Evolutionary conservation across 768 basidiomycete species (phyloP), one percentile per base, ranked within the genome.

Genomic region (Leccinum truebloodii): DNA sequence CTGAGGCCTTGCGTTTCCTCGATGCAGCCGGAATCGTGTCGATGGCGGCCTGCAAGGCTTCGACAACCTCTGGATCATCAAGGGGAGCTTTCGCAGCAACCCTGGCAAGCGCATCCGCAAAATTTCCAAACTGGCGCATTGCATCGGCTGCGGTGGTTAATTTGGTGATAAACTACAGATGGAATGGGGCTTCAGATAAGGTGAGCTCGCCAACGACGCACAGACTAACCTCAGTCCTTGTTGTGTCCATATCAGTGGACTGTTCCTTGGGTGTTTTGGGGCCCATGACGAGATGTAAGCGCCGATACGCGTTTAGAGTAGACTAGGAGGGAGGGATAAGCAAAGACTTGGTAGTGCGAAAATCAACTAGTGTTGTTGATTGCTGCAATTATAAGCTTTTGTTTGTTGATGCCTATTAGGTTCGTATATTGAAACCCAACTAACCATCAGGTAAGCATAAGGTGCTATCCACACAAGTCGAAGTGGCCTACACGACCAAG

Each of bases 51-150:
- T 74, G 71, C 60, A 74, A 52, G 16, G 68, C 59, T 58, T 68
- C 71, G 30, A 74, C 54, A 46, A 74, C 63, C 60, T 65, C 65
- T 16, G 74, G 63, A 65, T 73, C 71, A 41, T 71, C 74, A 59
- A 72, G 74, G 49, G 71, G 73, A 52, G 70, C 63, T 59, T 78
- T 77, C 46, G 77, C 73, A 54, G 86, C 75, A 34, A 81, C 70
- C 51, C 77, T 79, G 10, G 85, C 81, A 67, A 87, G 88, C 30
- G 79, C 72, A 46, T 91, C 89, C 16, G 86, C 85, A 48, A 85
- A 69, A 53, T 76, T 76, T 4, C 87, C 86, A 55, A 83, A 85
- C 60, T 83, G 80, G 61, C 85, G 84, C 83, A 92, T 80, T 39
- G 82, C 75, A 52, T 83, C 80, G 41, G 89, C 87, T 59, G 89